Evolutionary conservation across 169 alveolate genomes (phyloP), one percentile per base, ranked within the genome.

Genomic region (Eimeria nieschulzi): DNA sequence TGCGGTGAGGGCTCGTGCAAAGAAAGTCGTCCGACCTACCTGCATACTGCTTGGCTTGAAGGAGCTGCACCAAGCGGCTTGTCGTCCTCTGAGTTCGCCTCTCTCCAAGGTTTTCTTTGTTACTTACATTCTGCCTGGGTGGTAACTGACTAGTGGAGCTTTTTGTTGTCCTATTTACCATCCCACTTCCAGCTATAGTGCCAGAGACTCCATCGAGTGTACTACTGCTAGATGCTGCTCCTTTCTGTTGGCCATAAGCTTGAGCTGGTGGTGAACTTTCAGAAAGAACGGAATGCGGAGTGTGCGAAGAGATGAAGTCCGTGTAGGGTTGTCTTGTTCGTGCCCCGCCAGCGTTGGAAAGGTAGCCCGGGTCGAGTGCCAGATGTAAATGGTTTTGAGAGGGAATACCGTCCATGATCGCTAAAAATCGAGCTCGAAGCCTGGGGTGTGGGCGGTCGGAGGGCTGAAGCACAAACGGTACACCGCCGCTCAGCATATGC

Each of bases 401-500:
- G 33, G 79, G 79, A 72, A 83, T 66, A 19, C 73, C 51, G 70
- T 83, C 91, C 91, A 83, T 83, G 80, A 83, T 83, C 51, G 91
- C 79, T 1, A 83, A 66, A 33, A 83, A 83, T 19, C 91, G 78
- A 10, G 91, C 91, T 23, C 91, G 25, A 9, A 83, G 91, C 61
- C 91, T 78, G 19, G 91, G 91, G 80, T 83, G 91, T 2, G 91
- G 91, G 70, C 70, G 68, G 80, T 83, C 91, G 21, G 91, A 83
- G 7, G 91, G 91, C 91, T 83, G 80, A n/a, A 39, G 25, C 23
- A 56, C 55, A 9, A 55, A n/a, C 75, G 26, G 33, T 25, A 21
- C 68, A 59, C 46, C 46, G 3, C 46, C 46, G 46, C 3, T 33
- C 46, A 33, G 46, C 46, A 33, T 33, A 33, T 3, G n/a, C n/a